phyloP scores from a whole-genome alignment of 2,329 filamentous ascomycete genomes.

The Fusarium pininemorale region DNA sequence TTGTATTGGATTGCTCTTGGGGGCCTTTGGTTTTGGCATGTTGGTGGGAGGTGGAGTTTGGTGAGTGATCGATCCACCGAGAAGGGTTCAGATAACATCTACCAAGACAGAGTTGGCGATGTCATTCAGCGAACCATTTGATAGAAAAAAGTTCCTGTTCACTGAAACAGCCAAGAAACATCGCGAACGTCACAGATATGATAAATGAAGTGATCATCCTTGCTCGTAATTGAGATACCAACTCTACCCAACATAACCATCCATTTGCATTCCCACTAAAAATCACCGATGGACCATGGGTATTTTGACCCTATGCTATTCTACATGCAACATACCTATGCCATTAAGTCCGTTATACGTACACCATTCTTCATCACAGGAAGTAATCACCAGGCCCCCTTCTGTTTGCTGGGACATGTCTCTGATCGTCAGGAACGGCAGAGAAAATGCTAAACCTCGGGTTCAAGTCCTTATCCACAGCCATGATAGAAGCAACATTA shows the following conservation, averaged over 20 bases:
- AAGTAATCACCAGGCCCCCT: conserved; percentile 77
- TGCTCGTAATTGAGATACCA: conserved; percentile 31
- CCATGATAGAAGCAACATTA: conserved; percentile 97
- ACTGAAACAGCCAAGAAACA: background rate
- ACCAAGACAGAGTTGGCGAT: background rate
- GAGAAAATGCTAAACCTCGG: conserved; percentile 94
- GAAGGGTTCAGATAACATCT: background rate
- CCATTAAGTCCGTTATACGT: conserved; percentile 39
- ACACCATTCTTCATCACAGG: conserved; percentile 56
- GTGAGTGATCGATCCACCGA: background rate
- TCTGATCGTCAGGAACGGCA: conserved; percentile 85
- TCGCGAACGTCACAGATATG: background rate
- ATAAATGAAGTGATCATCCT: background rate
- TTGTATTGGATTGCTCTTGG: conserved; percentile 45
- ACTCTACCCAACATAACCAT: conserved; percentile 40
- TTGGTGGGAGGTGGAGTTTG: conserved; percentile 23
- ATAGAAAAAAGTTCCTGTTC: background rate
- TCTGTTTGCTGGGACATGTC: conserved; percentile 78
- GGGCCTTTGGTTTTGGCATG: conserved; percentile 41
- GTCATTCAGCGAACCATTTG: background rate
- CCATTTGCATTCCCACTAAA: conserved; percentile 40
- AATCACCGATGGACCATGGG: conserved; percentile 49
- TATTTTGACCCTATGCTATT: conserved; percentile 55
- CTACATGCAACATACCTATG: conserved; percentile 50
- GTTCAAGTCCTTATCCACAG: conserved; percentile 82